Base-by-base conservation (phyloP, 208 protist genomes). In the Leishmania mexicana region DNA sequence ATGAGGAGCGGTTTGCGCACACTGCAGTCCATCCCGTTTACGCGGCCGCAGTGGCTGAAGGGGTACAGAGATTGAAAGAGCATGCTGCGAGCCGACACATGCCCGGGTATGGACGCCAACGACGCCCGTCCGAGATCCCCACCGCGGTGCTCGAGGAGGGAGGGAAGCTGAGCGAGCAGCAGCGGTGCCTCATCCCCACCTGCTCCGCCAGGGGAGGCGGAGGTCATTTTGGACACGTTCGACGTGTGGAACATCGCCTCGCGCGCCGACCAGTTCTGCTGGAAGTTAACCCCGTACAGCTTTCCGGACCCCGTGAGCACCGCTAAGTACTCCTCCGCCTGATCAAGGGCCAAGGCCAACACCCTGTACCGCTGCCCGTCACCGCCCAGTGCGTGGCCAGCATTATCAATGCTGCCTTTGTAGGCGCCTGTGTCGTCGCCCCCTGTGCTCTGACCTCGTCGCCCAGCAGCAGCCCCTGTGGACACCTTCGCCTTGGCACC, bases 1-100 rank as follows among this genome's bases (percentile, higher is more conserved):
- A 97, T 95, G 54, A 99, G 89, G 28, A 99, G 90, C 15, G 98
- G 98, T 82, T 99, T 99, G 73, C 98, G 92, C 76, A 99, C 88
- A 81, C 95, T 98, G 81, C 94, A 97, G 80, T 92, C 95, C 79
- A 99, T 88, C 70, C 98, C 98, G 71, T 94, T 94, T 54, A 99
- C 96, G 53, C 86, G 75, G 17, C 90, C 92, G 0, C 88, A 84
- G 87, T 99, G 97, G 65, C 96, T 97, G 40, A 92, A 81, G 74
- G 96, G 91, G 64, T 91, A 95, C 65, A 99, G 83, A 17, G 87
- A 81, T 74, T 94, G 86, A 74, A 97, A 96, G 31, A 85, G 77
- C 6, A 87, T 62, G 10, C 83, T 81, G 35, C 88, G 85, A 58
- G 54, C 40, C 53, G 75, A 79, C 58, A 76, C 49, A 11, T 68